Percentiles rank a stretch among this genome's conserved stretches.
Conservation (phyloP, 202 grass and related monocot genomes). For the Hordeum pubiflorum region DNA sequence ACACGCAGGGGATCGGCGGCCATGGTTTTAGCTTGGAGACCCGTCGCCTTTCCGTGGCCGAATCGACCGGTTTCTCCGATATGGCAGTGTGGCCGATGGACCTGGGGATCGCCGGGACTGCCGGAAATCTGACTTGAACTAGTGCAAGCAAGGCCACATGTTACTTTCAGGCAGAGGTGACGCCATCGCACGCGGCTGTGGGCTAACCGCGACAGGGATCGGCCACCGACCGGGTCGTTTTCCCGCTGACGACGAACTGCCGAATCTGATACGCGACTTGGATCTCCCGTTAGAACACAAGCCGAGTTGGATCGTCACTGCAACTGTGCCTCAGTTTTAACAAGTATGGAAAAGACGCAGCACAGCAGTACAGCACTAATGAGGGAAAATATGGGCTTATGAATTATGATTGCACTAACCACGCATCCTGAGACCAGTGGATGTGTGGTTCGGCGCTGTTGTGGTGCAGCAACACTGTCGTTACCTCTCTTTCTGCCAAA, state of each 20-base stretch:
- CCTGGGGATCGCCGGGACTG: not conserved
- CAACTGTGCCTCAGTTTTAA: not conserved
- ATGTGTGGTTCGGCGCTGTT: conserved; percentile 3
- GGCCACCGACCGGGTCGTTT: conserved; percentile 30
- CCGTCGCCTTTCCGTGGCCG: not conserved
- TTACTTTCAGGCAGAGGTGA: conserved; percentile 3
- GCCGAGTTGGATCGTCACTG: not conserved
- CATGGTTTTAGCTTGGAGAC: not conserved
- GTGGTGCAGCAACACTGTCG: not conserved
- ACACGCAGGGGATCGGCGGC: not conserved
- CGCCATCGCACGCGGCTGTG: not conserved
- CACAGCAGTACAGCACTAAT: not conserved
- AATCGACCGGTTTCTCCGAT: not conserved
- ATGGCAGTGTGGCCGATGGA: not conserved
- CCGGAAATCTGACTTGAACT: not conserved
- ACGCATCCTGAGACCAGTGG: not conserved
- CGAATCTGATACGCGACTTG: not conserved
- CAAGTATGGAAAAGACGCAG: not conserved
- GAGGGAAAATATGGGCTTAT: not conserved
- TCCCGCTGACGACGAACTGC: not conserved
- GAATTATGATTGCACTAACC: not conserved
- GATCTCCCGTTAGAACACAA: not conserved
- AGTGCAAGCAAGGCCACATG: not conserved
- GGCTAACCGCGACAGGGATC: conserved; percentile 22
- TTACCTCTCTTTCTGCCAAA: not conserved